These are phyloP conservation scores for Entamoeba dispar DNA, from an alignment of 208 protist genomes.

Conservation along the genomic window DNA sequence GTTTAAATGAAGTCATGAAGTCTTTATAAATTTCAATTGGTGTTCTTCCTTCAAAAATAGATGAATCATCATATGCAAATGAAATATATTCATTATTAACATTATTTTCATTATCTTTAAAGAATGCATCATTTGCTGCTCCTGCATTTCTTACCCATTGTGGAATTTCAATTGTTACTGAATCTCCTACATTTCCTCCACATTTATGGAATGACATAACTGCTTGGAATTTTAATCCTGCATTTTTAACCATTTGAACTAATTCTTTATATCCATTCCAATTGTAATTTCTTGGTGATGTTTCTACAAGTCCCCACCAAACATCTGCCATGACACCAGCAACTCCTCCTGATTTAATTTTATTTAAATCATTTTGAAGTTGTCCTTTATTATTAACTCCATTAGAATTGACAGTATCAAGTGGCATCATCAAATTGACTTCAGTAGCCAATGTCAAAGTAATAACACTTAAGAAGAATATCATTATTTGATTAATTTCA, in stretches of 20 bases:
- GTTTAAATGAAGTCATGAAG: slow-evolving; percentile 34
- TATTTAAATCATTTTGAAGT: slow-evolving; percentile 19
- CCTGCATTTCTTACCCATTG: slow-evolving; percentile 11
- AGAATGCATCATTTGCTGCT: slow-evolving; percentile 39
- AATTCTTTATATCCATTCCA: too few relatives aligned
- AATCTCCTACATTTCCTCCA: too few relatives aligned
- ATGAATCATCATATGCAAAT: slow-evolving; percentile 35
- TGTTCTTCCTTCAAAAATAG: slow-evolving; percentile 38
- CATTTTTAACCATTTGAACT: too few relatives aligned
- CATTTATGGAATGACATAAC: too few relatives aligned
- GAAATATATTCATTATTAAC: slow-evolving; percentile 44
- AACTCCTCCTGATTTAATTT: slow-evolving; percentile 28
- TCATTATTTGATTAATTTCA: too few relatives aligned
- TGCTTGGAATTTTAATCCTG: too few relatives aligned
- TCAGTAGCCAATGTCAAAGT: neutral
- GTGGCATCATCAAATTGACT: slow-evolving; percentile 41
- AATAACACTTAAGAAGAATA: too few relatives aligned
- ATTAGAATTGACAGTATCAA: slow-evolving; percentile 26
- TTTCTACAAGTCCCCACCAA: too few relatives aligned
- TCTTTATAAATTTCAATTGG: slow-evolving; percentile 45
- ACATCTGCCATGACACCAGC: slow-evolving; percentile 50
- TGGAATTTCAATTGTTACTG: too few relatives aligned
- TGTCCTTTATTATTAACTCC: slow-evolving; percentile 21
- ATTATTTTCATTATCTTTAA: slow-evolving; percentile 32
- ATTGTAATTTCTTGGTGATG: too few relatives aligned